Conservation (phyloP, 108 stramenopile species). For the Parietichytrium sp. region DNA sequence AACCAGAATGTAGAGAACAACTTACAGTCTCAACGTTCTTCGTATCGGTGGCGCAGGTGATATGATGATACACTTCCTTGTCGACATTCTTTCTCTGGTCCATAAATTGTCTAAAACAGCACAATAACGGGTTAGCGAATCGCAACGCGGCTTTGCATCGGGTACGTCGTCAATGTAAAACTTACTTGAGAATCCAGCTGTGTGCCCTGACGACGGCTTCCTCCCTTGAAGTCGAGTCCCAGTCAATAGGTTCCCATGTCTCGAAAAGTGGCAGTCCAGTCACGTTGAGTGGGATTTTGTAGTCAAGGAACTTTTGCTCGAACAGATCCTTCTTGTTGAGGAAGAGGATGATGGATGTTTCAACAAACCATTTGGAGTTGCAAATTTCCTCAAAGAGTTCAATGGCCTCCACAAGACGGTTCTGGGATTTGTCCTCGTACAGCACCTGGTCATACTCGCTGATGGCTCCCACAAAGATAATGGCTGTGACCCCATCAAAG, state of each 20-base stretch:
- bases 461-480: slow-evolving; percentile 95
- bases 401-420: slow-evolving; percentile 94
- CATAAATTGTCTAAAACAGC: no score
- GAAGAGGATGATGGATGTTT: slow-evolving; percentile 75
- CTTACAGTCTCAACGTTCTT: slow-evolving; percentile 72
- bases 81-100: slow-evolving; percentile 52
- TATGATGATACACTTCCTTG: slow-evolving; percentile 65
- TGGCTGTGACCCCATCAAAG: slow-evolving; percentile 90
- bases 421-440: slow-evolving; percentile 88
- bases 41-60: slow-evolving; percentile 73
- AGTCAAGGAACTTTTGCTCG: slow-evolving; percentile 59
- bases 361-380: slow-evolving; percentile 65
- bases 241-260: slow-evolving; percentile 61
- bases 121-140: no score
- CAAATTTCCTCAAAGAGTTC: slow-evolving; percentile 83
- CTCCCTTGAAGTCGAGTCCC: slow-evolving; percentile 52
- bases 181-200: slow-evolving; percentile 72
- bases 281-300: not conserved
- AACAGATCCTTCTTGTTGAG: slow-evolving; percentile 73
- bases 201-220: slow-evolving; percentile 79
- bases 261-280: slow-evolving; percentile 59
- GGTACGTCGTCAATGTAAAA: slow-evolving; percentile 80
- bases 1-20: no score
- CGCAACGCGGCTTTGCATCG: slow-evolving; percentile 39
- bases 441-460: slow-evolving; percentile 93